These are phyloP conservation scores for Fusarium acutatum DNA, from an alignment of 2,329 filamentous ascomycete genomes.

Conservation along the genomic window DNA sequence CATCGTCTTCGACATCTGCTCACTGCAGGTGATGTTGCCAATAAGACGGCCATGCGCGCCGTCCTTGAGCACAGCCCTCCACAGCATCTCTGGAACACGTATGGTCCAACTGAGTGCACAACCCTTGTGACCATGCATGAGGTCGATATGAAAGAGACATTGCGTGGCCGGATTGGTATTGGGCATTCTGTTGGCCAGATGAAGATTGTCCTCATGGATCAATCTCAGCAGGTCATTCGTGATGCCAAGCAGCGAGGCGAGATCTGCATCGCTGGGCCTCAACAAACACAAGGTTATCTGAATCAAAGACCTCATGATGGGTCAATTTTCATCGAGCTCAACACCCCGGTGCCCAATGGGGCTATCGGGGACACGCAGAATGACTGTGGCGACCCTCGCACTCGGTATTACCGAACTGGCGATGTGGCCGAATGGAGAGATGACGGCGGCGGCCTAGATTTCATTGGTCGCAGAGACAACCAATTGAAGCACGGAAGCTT, in stretches of 20 bases:
- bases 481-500: neutral
- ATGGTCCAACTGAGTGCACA: neutral
- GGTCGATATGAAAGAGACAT: neutral
- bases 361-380: neutral
- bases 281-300: neutral
- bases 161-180: neutral
- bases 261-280: neutral
- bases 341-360: fast-evolving
- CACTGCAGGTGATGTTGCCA: neutral
- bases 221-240: neutral
- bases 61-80: neutral
- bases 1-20: neutral
- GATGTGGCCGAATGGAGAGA: neutral
- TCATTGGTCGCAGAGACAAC: neutral
- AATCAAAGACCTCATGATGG: neutral
- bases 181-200: neutral
- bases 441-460: neutral
- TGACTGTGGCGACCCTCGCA: neutral
- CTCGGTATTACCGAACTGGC: neutral
- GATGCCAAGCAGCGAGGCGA: neutral
- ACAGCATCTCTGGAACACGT: neutral
- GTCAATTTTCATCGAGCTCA: fast-evolving
- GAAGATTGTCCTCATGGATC: neutral
- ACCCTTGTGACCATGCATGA: neutral
- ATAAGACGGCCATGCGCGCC: neutral